Evolutionary conservation across 257 asterid species (phyloP).

Genomic region (Linaria vulgaris): DNA sequence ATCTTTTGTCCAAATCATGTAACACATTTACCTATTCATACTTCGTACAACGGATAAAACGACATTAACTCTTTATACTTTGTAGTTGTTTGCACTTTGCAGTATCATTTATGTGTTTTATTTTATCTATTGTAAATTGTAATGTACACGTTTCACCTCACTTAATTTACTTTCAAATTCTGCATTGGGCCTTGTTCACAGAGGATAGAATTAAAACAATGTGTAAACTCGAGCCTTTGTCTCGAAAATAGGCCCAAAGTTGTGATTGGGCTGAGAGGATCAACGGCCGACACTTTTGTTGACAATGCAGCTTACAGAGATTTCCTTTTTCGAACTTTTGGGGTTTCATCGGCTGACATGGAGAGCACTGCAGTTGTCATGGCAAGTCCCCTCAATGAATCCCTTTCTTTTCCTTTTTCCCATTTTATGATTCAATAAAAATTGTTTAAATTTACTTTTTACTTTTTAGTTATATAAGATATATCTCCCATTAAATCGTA

Average conservation of each 20-base stretch:
- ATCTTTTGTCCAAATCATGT: too few species aligned
- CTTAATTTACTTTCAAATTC: too few species aligned
- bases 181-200: neutral
- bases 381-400: conserved; percentile 30
- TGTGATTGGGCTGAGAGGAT: conserved; percentile 48
- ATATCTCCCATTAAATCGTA: too few species aligned
- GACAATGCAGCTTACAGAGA: conserved; percentile 62
- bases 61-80: too few species aligned
- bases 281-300: conserved; percentile 50
- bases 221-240: conserved; percentile 53
- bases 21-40: too few species aligned
- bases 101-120: too few species aligned
- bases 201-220: conserved; percentile 48
- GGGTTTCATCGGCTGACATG: conserved; percentile 60
- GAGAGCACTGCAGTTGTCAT: conserved; percentile 63
- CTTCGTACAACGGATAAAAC: too few species aligned
- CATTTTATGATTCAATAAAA: neutral
- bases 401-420: neutral
- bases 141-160: too few species aligned
- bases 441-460: too few species aligned
- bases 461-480: too few species aligned
- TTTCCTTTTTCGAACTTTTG: conserved; percentile 47
- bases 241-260: conserved; percentile 48
- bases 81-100: too few species aligned
- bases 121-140: too few species aligned